Evolutionary conservation across 345 rosid species (phyloP), one percentile per base, ranked within the genome.

Genomic region (Salix exigua): DNA sequence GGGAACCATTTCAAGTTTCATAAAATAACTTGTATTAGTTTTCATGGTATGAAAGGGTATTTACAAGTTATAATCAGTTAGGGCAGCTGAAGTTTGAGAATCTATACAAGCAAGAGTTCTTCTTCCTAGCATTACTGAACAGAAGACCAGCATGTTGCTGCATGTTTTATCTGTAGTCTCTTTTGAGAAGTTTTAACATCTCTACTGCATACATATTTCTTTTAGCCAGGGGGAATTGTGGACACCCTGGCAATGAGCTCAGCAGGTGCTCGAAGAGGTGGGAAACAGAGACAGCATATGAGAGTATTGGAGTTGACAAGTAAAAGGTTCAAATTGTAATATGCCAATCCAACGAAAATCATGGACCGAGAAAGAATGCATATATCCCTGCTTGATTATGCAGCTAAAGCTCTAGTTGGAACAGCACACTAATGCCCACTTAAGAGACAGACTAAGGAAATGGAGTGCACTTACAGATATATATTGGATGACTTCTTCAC

Each of bases 401-500:
- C 26, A 75, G 26, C 38, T 66, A 44, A 38, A 60, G 19, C 19
- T 35, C 40, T 10, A 55, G 26, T 51, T 21, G 26, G 0, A 23
- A 5, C 26, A 68, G 40, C 28, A 55, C 33, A 37, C 30, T 68
- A 9, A 11, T 21, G 9, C 31, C 17, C 66, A 55, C 51, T 53
- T 6, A 31, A 3, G 40, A 72, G 40, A 70, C 7, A 38, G 26
- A 9, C 35, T 35, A 30, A 16, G 46, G 17, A 74, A 77, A 30
- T 4, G 17, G 68, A 80, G 38, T 48, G 19, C 23, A 83, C 97
- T 90, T 83, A 96, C 98, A 81, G 94, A 88, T 76, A 91, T 89
- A 80, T 93, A 93, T 72, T 92, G 90, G 76, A 85, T 74, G 68
- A 93, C 99, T 46, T 96, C 99, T 75, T 87, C 71, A 77, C 86